Percentiles rank a stretch among this genome's conserved stretches.
Evolutionary conservation across 2,329 filamentous ascomycete genomes (phyloP).

Genomic region (Epichloe baconii): DNA sequence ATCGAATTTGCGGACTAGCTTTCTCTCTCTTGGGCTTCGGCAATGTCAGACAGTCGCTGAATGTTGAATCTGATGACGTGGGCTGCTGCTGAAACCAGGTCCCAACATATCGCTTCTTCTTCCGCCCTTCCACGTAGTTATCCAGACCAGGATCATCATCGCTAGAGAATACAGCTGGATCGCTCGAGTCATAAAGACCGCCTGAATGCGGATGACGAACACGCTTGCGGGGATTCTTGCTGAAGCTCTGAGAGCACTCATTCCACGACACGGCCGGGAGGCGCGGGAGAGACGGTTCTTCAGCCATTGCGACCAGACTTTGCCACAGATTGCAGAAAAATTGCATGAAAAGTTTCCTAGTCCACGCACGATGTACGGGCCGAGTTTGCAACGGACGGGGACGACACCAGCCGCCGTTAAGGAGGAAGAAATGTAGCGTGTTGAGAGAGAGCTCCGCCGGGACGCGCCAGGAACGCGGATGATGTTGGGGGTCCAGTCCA

Average conservation of each 20-base stretch:
- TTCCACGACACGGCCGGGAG: constrained; percentile 27
- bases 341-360: not conserved
- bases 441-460: not conserved
- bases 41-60: constrained; percentile 24
- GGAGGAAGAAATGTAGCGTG: not conserved
- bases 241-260: constrained; percentile 25
- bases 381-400: not conserved
- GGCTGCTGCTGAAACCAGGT: constrained; percentile 54
- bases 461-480: constrained; percentile 3
- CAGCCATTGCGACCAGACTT: constrained; percentile 18
- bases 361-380: not conserved
- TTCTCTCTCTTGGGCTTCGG: constrained; percentile 27
- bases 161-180: constrained; percentile 58
- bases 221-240: constrained; percentile 27
- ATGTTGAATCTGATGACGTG: constrained; percentile 35
- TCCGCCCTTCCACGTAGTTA: constrained; percentile 44
- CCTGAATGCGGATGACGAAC: constrained; percentile 17
- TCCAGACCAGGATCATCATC: constrained; percentile 57
- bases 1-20: constrained; percentile 47
- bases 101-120: constrained; percentile 51
- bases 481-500: not conserved
- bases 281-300: constrained; percentile 28
- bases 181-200: constrained; percentile 46
- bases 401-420: not conserved
- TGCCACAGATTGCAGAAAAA: too few relatives aligned